Evolutionary conservation across 148 eudicot species (phyloP).

Genomic region (Suaeda aralocaspica): DNA sequence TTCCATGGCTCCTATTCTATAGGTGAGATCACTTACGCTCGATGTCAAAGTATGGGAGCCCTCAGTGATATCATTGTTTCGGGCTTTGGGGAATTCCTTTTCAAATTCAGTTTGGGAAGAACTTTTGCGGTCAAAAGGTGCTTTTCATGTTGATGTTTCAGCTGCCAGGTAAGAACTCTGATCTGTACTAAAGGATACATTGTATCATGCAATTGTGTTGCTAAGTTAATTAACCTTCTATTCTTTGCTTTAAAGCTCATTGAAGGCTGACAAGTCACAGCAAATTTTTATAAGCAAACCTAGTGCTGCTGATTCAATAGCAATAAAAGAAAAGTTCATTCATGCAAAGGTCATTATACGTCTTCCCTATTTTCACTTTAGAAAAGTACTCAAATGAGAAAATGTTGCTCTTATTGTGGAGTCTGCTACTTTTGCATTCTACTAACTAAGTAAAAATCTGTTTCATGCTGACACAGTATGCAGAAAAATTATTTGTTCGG

Average conservation of each 20-base stretch:
- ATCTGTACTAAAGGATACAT: not conserved
- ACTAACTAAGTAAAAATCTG: not conserved
- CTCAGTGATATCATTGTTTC: slow-evolving; percentile 82
- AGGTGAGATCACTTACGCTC: slow-evolving; percentile 98
- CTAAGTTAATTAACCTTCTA: slow-evolving; percentile 17
- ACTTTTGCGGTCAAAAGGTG: slow-evolving; percentile 70
- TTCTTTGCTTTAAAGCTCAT: slow-evolving; percentile 50
- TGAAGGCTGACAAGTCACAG: slow-evolving; percentile 61
- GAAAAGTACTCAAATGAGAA: not conserved
- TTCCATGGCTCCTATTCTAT: slow-evolving; percentile 12
- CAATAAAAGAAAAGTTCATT: slow-evolving; percentile 90
- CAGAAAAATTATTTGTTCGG: slow-evolving; percentile 74
- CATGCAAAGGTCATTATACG: slow-evolving; percentile 68
- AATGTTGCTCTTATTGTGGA: not conserved
- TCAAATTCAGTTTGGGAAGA: slow-evolving; percentile 97
- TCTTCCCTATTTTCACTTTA: not conserved
- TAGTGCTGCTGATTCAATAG: slow-evolving; percentile 74
- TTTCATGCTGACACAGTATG: slow-evolving; percentile 54
- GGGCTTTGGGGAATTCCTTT: slow-evolving; percentile 86
- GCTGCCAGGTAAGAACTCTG: slow-evolving; percentile 50
- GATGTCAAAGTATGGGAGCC: slow-evolving; percentile 99
- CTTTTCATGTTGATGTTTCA: slow-evolving; percentile 64
- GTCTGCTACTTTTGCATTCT: not conserved
- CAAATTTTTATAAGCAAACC: slow-evolving; percentile 72
- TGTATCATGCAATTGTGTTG: not conserved